Evolutionary conservation across 352 stramenopile species (phyloP).

Genomic region (Pythium pyrilobum): DNA sequence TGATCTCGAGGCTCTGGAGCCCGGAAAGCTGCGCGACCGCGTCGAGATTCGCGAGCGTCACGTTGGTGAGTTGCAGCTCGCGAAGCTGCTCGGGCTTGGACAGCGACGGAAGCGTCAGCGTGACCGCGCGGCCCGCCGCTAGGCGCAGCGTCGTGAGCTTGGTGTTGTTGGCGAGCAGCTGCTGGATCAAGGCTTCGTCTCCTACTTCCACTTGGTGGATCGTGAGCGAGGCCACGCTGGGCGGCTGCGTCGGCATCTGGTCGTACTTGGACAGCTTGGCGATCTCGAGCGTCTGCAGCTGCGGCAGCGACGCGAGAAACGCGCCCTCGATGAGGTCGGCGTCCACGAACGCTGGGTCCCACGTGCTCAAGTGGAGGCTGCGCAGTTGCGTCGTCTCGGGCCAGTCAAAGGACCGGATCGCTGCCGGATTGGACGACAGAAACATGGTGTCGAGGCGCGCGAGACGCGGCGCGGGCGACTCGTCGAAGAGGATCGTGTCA

Average conservation of each 20-base stretch:
- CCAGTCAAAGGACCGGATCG: slow-evolving; percentile 1
- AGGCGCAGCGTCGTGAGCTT: neutral
- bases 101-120: neutral
- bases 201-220: neutral
- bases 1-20: neutral
- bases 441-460: neutral
- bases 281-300: neutral
- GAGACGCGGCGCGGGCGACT: neutral
- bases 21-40: neutral
- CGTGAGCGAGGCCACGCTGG: neutral
- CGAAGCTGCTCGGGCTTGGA: neutral
- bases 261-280: slow-evolving; percentile 2
- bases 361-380: neutral
- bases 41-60: neutral
- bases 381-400: neutral
- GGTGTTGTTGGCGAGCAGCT: neutral
- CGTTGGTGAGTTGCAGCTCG: slow-evolving; percentile 1
- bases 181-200: neutral
- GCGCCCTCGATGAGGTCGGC: neutral
- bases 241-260: neutral
- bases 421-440: slow-evolving; percentile 5
- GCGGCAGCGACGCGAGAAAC: neutral
- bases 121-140: neutral
- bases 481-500: neutral
- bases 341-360: slow-evolving; percentile 2